Evolutionary conservation across 192 early-diverging fungal genomes (phyloP), one percentile per base, ranked within the genome.

Genomic region (Coemansia sp.): DNA sequence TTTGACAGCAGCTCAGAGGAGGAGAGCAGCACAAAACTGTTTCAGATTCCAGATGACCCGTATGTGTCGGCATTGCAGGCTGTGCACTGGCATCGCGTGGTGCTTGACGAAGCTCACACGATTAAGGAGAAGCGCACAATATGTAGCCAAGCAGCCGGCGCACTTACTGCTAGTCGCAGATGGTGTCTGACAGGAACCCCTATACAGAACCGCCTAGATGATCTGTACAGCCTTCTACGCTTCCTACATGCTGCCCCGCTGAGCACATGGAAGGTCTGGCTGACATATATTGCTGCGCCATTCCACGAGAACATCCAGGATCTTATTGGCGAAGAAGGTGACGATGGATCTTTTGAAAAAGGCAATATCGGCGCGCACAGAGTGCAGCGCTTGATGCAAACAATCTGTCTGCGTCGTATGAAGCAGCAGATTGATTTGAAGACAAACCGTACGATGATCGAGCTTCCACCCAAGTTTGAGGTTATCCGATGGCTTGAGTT

Each of bases 161-260:
- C 84, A 9, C 55, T 98, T 13, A 72, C 69, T 9, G 87, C 88
- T 13, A 66, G 76, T 27, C 69, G 88, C 13, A 78, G 93, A 17
- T 98, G 96, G 96, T 92, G 89, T 12, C 64, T 98, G 19, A 95
- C 94, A 9, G 94, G 94, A n/a, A 96, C 94, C 11, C 94, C 94
- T 10, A 93, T 95, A 41, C 83, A 83, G 48, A 92, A 92, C 75
- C 78, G 86, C 10, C 70, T 93, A 11, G 93, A 93, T 57, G 95
- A 98, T 67, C 66, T 97, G 17, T 96, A 83, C 74, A 86, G 87
- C 7, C 69, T 95, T 15, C 81, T 96, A 18, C 87, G 85, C 39
- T 98, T 96, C 58, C 81, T 98, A 9, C 81, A 84, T 10, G 67
- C 84, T 0, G 76, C 82, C 53, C 91, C 91, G 12, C 85, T 88